These are phyloP conservation scores for Gossypium trilobum DNA, from an alignment of 441 rosid species.

Conservation along the genomic window DNA sequence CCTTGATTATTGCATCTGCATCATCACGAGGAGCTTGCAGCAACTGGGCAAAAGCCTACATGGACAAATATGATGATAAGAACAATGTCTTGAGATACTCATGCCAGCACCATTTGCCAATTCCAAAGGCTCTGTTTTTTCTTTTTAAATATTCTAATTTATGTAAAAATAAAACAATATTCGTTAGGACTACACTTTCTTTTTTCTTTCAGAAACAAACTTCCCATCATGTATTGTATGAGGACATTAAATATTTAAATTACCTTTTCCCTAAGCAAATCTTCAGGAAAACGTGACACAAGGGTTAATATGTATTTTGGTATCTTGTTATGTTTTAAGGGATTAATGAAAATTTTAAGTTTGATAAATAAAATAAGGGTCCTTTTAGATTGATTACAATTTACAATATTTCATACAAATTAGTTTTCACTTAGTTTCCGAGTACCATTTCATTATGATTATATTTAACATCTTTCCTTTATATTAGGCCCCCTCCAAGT, in stretches of 20 bases:
- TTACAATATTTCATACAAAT: background rate
- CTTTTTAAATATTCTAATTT: background rate
- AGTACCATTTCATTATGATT: background rate
- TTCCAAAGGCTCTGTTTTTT: background rate
- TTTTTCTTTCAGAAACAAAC: background rate
- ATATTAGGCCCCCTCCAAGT: background rate
- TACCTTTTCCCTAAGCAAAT: background rate
- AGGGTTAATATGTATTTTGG: background rate
- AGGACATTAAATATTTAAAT: background rate
- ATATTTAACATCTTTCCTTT: background rate
- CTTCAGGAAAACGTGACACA: background rate
- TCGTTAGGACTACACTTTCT: background rate
- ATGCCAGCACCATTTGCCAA: background rate
- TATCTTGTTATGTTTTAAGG: background rate
- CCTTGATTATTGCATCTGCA: conserved; percentile 47
- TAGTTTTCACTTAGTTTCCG: background rate
- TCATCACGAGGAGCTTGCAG: conserved; percentile 65
- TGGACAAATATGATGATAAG: conserved; percentile 9
- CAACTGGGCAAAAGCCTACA: conserved; percentile 64
- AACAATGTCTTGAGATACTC: background rate
- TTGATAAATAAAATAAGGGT: background rate
- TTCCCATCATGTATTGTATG: background rate
- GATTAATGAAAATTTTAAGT: background rate
- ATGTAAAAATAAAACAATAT: background rate
- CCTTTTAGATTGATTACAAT: background rate